Percentiles rank a stretch among this genome's conserved stretches.
Conservation (phyloP, 2,329 filamentous ascomycete genomes). For the Ophiostoma ulmi region DNA sequence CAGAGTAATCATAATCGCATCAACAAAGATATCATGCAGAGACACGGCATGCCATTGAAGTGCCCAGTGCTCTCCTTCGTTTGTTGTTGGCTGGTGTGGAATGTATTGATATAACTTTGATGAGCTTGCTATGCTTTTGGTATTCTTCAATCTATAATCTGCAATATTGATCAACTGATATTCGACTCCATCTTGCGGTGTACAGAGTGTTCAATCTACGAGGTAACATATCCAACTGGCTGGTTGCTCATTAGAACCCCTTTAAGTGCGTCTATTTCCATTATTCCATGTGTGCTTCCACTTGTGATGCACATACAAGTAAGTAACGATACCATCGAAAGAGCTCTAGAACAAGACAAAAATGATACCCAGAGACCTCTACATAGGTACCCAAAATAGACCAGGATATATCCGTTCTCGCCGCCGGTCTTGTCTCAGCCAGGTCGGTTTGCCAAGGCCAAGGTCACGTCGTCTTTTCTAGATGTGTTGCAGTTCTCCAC, state of each 20-base stretch:
- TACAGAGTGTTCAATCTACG: neutral
- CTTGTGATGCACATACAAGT: neutral
- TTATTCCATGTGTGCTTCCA: neutral
- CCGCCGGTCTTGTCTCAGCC: constrained; percentile 7
- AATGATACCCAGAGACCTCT: too few relatives aligned
- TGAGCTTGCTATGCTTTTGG: neutral
- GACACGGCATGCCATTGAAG: neutral
- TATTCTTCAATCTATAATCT: neutral
- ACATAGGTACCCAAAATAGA: constrained; percentile 5
- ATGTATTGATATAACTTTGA: neutral
- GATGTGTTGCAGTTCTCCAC: constrained; percentile 16
- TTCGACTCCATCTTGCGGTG: neutral
- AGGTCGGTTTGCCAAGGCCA: constrained; percentile 12
- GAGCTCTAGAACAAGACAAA: too few relatives aligned
- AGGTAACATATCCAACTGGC: too few relatives aligned
- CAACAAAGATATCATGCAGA: neutral
- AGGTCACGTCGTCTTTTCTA: neutral
- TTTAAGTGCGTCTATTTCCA: too few relatives aligned
- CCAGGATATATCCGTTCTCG: neutral
- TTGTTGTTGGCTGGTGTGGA: neutral
- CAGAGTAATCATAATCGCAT: neutral
- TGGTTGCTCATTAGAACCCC: neutral
- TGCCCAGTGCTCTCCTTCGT: neutral
- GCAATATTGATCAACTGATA: too few relatives aligned
- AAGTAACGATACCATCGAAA: too few relatives aligned